Conservation (phyloP, 2,329 filamentous ascomycete species). For the Hymenoscyphus repandus region DNA sequence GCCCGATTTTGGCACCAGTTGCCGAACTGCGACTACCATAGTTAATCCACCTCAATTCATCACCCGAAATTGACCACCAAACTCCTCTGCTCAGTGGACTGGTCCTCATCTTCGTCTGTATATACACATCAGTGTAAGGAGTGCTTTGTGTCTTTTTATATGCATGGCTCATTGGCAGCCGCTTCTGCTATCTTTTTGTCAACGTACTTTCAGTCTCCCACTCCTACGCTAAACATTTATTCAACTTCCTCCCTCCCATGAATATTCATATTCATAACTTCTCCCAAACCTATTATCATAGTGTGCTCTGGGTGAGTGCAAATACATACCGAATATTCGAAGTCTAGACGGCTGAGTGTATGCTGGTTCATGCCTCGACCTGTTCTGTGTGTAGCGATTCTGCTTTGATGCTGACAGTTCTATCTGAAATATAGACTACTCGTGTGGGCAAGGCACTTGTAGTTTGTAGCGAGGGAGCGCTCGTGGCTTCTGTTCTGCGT, state of each 20-base stretch:
- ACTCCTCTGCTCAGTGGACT: conserved; percentile 1
- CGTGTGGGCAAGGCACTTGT: background rate
- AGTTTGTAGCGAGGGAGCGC: background rate
- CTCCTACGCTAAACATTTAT: conserved; percentile 1
- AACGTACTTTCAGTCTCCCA: background rate
- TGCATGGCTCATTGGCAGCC: conserved; percentile 6
- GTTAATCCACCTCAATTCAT: conserved; percentile 6
- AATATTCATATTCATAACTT: conserved; percentile 1
- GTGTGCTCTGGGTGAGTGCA: background rate
- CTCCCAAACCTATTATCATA: conserved; percentile 1
- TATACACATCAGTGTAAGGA: conserved; percentile 13
- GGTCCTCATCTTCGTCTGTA: conserved; percentile 10
- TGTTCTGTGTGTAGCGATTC: background rate
- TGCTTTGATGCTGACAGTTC: conserved; percentile 1
- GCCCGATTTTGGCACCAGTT: conserved; percentile 5
- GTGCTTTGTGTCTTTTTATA: conserved; percentile 12
- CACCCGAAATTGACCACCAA: conserved; percentile 5
- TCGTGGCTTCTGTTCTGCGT: too few relatives aligned
- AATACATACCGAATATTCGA: background rate
- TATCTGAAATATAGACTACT: background rate
- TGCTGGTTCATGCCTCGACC: conserved; percentile 1
- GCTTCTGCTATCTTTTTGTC: conserved; percentile 1
- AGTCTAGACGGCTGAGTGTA: background rate
- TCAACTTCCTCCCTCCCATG: background rate
- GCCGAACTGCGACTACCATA: conserved; percentile 9